Evolutionary conservation across 208 protist species (phyloP).

Genomic region (Leishmania lainsoni): DNA sequence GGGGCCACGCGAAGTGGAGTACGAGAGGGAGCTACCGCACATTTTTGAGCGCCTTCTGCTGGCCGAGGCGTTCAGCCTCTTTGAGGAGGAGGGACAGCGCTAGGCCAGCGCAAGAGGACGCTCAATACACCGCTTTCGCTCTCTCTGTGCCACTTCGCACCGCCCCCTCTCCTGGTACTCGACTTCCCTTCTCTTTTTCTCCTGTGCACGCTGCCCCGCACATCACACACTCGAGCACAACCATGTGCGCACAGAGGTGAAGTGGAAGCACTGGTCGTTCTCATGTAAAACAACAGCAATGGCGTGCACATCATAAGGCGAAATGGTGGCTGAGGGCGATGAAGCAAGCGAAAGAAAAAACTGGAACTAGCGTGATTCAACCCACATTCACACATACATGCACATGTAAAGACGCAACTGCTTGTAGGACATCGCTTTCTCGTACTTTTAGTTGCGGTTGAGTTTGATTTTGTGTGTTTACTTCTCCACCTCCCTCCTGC

Average conservation of each 20-base stretch:
- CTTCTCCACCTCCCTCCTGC: neutral
- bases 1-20: slow-evolving; percentile 53
- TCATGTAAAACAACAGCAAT: neutral
- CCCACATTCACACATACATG: neutral
- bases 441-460: neutral
- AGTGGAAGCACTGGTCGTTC: neutral
- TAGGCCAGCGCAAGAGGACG: neutral
- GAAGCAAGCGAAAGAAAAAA: neutral
- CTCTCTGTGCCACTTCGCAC: neutral
- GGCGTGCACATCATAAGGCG: neutral
- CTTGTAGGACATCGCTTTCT: neutral
- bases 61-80: slow-evolving; percentile 66
- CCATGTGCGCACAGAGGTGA: neutral
- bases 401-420: neutral
- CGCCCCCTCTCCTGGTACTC: neutral
- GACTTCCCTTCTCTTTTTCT: neutral
- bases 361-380: neutral
- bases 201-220: neutral
- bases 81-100: slow-evolving; percentile 48
- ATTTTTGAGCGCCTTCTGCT: slow-evolving; percentile 83
- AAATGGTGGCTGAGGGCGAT: neutral
- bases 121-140: neutral
- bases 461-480: neutral
- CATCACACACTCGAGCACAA: neutral
- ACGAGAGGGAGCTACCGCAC: slow-evolving; percentile 65